Conservation (phyloP, 345 rosid genomes). For the Leavenworthia alabamica region DNA sequence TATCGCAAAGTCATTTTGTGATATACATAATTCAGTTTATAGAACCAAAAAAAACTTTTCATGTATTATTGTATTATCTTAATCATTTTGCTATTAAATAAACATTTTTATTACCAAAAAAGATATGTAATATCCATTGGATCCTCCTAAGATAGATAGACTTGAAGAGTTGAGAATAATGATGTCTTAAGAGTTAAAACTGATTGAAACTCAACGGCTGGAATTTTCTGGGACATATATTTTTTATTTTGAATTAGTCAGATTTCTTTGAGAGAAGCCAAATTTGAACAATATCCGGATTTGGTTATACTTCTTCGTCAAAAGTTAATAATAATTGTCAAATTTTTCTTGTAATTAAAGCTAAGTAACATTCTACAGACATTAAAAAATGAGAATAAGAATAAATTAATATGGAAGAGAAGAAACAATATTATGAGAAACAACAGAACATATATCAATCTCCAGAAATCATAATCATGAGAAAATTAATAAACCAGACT, state of each 20-base stretch:
- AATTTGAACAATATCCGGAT: too few relatives aligned
- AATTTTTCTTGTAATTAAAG: too few relatives aligned
- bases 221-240: neutral
- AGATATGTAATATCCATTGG: neutral
- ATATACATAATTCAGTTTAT: too few relatives aligned
- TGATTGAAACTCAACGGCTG: neutral
- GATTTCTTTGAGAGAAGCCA: too few relatives aligned
- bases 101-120: neutral
- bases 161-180: neutral
- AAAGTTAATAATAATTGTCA: too few relatives aligned
- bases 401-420: conserved; percentile 19
- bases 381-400: too few relatives aligned
- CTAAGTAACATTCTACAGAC: neutral
- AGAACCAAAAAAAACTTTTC: too few relatives aligned
- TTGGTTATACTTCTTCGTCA: too few relatives aligned
- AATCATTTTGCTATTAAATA: neutral
- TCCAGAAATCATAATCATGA: conserved; percentile 9
- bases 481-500: conserved; percentile 6
- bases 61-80: too few relatives aligned
- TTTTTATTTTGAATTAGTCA: too few relatives aligned
- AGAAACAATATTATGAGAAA: neutral
- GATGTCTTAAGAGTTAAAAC: neutral
- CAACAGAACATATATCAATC: conserved; percentile 1
- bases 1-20: too few relatives aligned
- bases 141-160: neutral